Evolutionary conservation across 768 basidiomycete species (phyloP).

Genomic region (Leccinellum albellum): DNA sequence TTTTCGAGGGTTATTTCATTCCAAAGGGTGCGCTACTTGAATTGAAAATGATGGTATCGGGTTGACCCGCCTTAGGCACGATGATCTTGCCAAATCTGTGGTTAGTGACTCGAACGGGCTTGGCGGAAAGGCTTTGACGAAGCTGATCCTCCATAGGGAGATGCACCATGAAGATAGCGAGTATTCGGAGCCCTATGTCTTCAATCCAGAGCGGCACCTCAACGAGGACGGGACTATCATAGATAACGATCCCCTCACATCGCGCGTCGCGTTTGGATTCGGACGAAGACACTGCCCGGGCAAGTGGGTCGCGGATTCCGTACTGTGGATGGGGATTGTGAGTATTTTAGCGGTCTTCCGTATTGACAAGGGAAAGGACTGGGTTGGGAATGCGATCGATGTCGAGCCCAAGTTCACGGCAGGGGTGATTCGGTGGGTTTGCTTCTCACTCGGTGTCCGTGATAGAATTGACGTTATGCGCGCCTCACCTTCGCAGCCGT

Average conservation of each 20-base stretch:
- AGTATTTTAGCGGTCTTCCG: conserved; percentile 25
- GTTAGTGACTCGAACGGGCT: conserved; percentile 11
- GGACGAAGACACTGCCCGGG: conserved; percentile 31
- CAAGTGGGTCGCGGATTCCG: conserved; percentile 30
- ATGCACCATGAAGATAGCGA: conserved; percentile 30
- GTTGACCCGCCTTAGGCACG: conserved; percentile 17
- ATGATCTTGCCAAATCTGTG: conserved; percentile 30
- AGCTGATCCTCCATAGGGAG: conserved; percentile 14
- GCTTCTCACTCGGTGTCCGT: neutral
- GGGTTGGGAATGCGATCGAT: conserved; percentile 20
- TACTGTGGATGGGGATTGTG: conserved; percentile 31
- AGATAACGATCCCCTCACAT: conserved; percentile 24
- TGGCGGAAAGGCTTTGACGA: neutral
- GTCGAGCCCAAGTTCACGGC: conserved; percentile 28
- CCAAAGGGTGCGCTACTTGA: conserved; percentile 30
- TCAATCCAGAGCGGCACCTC: conserved; percentile 27
- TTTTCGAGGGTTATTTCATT: conserved; percentile 40
- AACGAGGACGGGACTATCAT: conserved; percentile 20
- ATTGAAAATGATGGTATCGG: neutral
- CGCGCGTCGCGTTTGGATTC: conserved; percentile 29
- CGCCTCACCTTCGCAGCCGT: conserved; percentile 20
- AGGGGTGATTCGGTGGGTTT: conserved; percentile 32
- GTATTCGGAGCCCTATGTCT: conserved; percentile 23
- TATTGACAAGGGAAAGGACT: conserved; percentile 22
- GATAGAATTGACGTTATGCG: conserved; percentile 11